A percentile compares a stretch with the other conserved stretches of the same genome.
These are phyloP conservation scores for Tolypocladium tropicale DNA, from an alignment of 2,329 filamentous ascomycete species.

Conservation along the genomic window DNA sequence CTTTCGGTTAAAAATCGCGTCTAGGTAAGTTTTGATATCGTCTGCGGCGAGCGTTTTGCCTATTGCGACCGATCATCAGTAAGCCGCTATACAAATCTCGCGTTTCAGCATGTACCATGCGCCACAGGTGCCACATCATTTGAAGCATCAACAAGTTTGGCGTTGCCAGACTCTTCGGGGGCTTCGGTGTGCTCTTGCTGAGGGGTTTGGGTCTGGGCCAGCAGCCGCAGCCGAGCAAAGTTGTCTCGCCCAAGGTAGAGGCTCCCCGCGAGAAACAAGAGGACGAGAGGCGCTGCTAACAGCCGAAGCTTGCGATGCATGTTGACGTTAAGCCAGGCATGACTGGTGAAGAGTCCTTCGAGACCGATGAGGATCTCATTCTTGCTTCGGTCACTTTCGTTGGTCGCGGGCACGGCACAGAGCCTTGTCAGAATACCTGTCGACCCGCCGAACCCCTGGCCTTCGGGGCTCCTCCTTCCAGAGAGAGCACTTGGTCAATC, in stretches of 20 bases:
- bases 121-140: neutral
- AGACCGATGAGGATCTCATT: neutral
- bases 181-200: neutral
- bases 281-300: slow-evolving; percentile 2
- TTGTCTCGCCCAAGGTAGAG: slow-evolving; percentile 3
- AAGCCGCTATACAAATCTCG: neutral
- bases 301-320: neutral
- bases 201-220: neutral
- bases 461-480: no score
- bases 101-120: neutral
- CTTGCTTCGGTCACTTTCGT: no score
- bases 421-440: no score
- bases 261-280: slow-evolving; percentile 2
- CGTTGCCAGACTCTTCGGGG: neutral
- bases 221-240: neutral
- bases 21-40: slow-evolving; percentile 10
- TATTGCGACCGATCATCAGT: neutral
- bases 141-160: neutral
- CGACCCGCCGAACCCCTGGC: no score
- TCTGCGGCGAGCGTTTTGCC: neutral
- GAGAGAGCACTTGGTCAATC: no score
- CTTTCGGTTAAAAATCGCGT: slow-evolving; percentile 14
- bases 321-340: neutral
- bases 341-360: neutral
- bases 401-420: no score